Evolutionary conservation across 2,329 filamentous ascomycete species (phyloP).

Genomic region (Diplodia mutila): DNA sequence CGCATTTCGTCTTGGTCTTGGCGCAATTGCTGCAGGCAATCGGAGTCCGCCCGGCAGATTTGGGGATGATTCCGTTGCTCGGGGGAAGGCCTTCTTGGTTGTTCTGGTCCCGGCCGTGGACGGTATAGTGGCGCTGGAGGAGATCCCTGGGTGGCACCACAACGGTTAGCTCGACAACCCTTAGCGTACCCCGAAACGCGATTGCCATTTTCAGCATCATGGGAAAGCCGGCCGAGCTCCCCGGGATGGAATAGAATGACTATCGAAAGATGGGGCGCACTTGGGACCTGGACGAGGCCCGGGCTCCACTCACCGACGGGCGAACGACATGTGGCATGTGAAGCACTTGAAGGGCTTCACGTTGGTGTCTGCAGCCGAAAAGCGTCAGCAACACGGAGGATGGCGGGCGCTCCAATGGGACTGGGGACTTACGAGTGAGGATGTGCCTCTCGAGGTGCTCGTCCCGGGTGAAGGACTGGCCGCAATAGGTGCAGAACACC

Average conservation of each 20-base stretch:
- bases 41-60: slow-evolving; percentile 55
- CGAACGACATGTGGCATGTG: slow-evolving; percentile 59
- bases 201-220: background rate
- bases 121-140: slow-evolving; percentile 56
- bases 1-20: slow-evolving; percentile 59
- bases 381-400: slow-evolving; percentile 25
- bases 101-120: slow-evolving; percentile 55
- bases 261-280: background rate
- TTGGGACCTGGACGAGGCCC: too few species aligned
- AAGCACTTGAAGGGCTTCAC: slow-evolving; percentile 61
- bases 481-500: slow-evolving; percentile 60
- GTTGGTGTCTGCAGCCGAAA: slow-evolving; percentile 50
- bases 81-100: slow-evolving; percentile 54
- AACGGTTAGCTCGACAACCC: slow-evolving; percentile 4
- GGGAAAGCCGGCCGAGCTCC: background rate
- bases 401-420: background rate
- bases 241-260: background rate
- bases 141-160: slow-evolving; percentile 47
- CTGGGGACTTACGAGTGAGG: slow-evolving; percentile 50
- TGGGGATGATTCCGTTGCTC: slow-evolving; percentile 55
- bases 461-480: slow-evolving; percentile 57
- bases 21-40: slow-evolving; percentile 59
- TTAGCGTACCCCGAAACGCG: background rate
- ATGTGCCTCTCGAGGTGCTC: slow-evolving; percentile 58
- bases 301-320: slow-evolving; percentile 49